Conservation (phyloP, 169 alveolate species). For the Plasmodium ovale region DNA sequence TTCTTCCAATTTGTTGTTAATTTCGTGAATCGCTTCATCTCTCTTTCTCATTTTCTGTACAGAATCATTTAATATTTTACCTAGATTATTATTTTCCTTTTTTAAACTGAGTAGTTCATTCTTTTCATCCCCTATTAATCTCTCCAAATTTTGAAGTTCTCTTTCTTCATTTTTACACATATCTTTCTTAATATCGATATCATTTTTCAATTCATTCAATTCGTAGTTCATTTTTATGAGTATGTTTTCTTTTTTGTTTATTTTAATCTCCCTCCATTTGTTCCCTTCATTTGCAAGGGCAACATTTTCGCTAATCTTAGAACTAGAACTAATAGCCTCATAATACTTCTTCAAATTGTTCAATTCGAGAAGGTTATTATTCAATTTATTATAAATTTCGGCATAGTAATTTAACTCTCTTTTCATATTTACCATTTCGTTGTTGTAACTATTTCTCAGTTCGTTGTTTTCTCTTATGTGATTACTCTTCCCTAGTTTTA, state of each 20-base stretch:
- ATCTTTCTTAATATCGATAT: conserved; percentile 21
- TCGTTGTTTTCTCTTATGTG: conserved; percentile 17
- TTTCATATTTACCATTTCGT: conserved; percentile 16
- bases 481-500: conserved; percentile 3
- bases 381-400: conserved; percentile 41
- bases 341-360: conserved; percentile 38
- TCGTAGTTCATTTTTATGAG: conserved; percentile 59
- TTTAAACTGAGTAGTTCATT: not conserved
- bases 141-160: conserved; percentile 15
- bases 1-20: conserved; percentile 28
- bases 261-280: not conserved
- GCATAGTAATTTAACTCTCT: conserved; percentile 36
- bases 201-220: conserved; percentile 24
- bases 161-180: conserved; percentile 12
- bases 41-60: conserved; percentile 43
- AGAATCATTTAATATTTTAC: conserved; percentile 39
- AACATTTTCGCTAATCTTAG: conserved; percentile 37
- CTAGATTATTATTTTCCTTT: conserved; percentile 17
- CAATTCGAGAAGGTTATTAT: conserved; percentile 52
- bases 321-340: not conserved
- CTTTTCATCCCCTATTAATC: conserved; percentile 44
- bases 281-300: not conserved
- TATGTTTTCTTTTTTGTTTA: conserved; percentile 33
- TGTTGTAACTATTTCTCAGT: conserved; percentile 7
- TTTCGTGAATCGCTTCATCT: conserved; percentile 57